Base-by-base conservation (phyloP, 805 yeast genomes). In the Pichia membranifaciens region DNA sequence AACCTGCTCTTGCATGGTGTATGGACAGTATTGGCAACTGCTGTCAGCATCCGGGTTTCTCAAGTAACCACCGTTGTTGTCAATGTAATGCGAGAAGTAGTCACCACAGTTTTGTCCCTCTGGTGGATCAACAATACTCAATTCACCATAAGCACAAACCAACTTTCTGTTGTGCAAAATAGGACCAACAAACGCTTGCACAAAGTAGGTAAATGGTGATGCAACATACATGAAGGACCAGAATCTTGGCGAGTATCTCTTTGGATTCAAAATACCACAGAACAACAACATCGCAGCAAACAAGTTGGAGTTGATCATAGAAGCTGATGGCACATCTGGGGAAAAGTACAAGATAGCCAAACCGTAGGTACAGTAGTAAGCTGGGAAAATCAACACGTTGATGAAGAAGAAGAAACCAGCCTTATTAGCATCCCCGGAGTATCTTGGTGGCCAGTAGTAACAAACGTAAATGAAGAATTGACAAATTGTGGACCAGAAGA, bases 181-280 rank as follows among this genome's bases (percentile, higher is more conserved):
- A 31, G 67, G 71, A 40, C 80, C 68, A 52, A 83, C 70, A 44
- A 77, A 70, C 35, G 55, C 56, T 51, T 78, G 81, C 49, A 87
- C 69, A 60, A 83, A 78, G 59, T 87, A 87, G 1, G 91, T 84
- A 65, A 75, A 75, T 15, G 85, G 95, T 20, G 87, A 81, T 20
- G 72, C 73, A 54, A 83, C 76, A 75, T 84, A 82, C 89, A 87
- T 84, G 63, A 63, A 38, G 65, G 61, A 43, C 74, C 74, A 28
- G 80, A 75, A 55, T 78, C 70, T 70, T 71, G 84, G 93, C 79
- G 85, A 75, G 45, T 71, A 66, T 5, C 52, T 37, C 7, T 66
- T 66, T 20, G 82, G 79, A 56, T 81, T 87, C 49, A 81, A 69
- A 48, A 83, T 82, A 69, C 90, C 88, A 64, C 85, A 74, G 70